These are phyloP conservation scores for Amaranthus hypochondriacus DNA, from an alignment of 148 eudicot genomes.

Conservation along the genomic window DNA sequence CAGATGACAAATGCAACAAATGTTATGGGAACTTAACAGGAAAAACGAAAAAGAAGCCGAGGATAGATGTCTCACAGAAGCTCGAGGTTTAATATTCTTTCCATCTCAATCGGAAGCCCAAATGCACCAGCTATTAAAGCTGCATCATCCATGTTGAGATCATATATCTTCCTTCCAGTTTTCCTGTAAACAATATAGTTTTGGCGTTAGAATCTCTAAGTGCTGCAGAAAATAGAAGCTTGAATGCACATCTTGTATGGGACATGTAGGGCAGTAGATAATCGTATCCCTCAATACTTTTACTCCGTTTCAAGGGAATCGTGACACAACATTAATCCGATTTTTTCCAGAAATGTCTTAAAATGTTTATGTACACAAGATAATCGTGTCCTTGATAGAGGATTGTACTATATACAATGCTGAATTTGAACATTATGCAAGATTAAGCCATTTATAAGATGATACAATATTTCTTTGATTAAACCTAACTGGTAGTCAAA, in stretches of 20 bases:
- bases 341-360: no score
- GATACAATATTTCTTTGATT: background rate
- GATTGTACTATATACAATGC: background rate
- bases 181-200: conserved; percentile 43
- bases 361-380: no score
- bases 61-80: conserved; percentile 53
- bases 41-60: conserved; percentile 1
- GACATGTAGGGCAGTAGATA: background rate
- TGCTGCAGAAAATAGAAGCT: background rate
- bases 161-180: conserved; percentile 50
- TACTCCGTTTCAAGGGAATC: no score
- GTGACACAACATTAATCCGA: no score
- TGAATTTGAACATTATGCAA: background rate
- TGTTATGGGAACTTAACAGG: background rate
- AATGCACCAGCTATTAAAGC: conserved; percentile 68
- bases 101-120: conserved; percentile 80
- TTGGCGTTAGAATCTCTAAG: background rate
- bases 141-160: conserved; percentile 80
- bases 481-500: background rate
- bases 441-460: background rate
- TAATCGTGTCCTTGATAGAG: no score
- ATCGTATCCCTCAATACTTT: no score
- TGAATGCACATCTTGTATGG: background rate
- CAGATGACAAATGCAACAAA: background rate
- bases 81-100: conserved; percentile 61